Evolutionary conservation across 495 filamentous ascomycete genomes (phyloP).

Genomic region (Xylaria nigripes): DNA sequence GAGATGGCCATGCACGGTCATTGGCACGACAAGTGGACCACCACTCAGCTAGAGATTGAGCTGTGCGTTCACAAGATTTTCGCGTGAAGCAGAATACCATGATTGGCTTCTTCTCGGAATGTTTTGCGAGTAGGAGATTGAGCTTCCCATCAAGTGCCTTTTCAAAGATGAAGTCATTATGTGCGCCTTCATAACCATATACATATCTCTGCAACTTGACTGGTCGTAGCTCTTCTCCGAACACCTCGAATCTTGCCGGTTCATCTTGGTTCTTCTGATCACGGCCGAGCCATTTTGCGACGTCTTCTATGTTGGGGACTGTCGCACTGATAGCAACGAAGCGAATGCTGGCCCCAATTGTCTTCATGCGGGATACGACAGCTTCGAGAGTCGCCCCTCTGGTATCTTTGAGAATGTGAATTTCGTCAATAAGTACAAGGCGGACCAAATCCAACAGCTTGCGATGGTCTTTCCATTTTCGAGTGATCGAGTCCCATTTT

Average conservation of each 20-base stretch:
- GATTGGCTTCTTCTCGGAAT: constrained; percentile 74
- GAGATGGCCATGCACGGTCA: constrained; percentile 61
- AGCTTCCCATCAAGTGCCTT: constrained; percentile 68
- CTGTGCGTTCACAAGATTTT: constrained; percentile 67
- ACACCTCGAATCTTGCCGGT: constrained; percentile 67
- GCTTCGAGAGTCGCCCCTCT: constrained; percentile 89
- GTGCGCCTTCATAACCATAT: constrained; percentile 54
- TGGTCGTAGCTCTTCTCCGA: constrained; percentile 86
- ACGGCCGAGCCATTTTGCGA: constrained; percentile 86
- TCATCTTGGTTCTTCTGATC: constrained; percentile 56
- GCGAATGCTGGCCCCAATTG: constrained; percentile 73
- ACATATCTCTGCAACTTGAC: constrained; percentile 83
- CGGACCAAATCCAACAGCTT: constrained; percentile 78
- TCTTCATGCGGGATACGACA: constrained; percentile 97
- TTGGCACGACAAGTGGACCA: constrained; percentile 50
- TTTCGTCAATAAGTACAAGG: constrained; percentile 91
- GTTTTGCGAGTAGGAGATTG: constrained; percentile 62
- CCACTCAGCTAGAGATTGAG: constrained; percentile 59
- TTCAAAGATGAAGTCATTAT: constrained; percentile 86
- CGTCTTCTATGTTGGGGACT: constrained; percentile 84
- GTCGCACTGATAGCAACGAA: constrained; percentile 93
- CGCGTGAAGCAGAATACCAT: constrained; percentile 90
- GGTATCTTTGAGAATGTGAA: constrained; percentile 86
- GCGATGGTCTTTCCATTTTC: constrained; percentile 88
- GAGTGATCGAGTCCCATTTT: constrained; percentile 97